A percentile compares a stretch with the other conserved stretches of the same genome.
These are phyloP conservation scores for Grosmannia huntii DNA, from an alignment of 2,329 filamentous ascomycete species.

Conservation along the genomic window DNA sequence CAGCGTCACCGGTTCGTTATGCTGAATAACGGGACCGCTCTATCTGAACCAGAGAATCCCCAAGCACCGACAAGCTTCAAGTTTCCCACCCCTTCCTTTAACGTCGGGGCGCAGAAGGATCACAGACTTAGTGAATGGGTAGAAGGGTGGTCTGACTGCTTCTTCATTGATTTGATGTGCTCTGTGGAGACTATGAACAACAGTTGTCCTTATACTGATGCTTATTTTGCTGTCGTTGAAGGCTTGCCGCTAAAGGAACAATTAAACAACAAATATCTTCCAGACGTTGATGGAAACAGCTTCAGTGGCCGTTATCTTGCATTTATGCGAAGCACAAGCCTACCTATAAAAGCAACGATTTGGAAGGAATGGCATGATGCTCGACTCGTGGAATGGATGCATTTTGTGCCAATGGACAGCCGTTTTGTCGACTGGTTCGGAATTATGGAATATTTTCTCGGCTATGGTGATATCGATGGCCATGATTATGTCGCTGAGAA, in stretches of 20 bases:
- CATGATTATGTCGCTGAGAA: slow-evolving; percentile 47
- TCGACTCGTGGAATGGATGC: slow-evolving; percentile 61
- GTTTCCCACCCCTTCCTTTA: slow-evolving; percentile 34
- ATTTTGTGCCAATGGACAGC: slow-evolving; percentile 71
- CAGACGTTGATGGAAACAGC: slow-evolving; percentile 59
- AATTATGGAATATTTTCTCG: slow-evolving; percentile 63
- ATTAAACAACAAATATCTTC: slow-evolving; percentile 54
- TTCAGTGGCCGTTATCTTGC: slow-evolving; percentile 53
- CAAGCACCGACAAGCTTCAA: slow-evolving; percentile 38
- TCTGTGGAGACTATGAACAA: slow-evolving; percentile 17
- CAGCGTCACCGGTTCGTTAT: slow-evolving; percentile 64
- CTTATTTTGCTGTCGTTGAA: slow-evolving; percentile 27
- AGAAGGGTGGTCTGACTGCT: slow-evolving; percentile 32
- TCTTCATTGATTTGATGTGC: slow-evolving; percentile 44
- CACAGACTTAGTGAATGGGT: slow-evolving; percentile 37
- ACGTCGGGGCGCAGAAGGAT: slow-evolving; percentile 30
- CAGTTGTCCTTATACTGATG: slow-evolving; percentile 34
- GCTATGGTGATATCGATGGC: slow-evolving; percentile 31
- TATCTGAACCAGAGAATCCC: slow-evolving; percentile 33
- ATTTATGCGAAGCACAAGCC: slow-evolving; percentile 54
- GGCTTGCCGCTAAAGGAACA: slow-evolving; percentile 36
- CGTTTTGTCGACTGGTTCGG: slow-evolving; percentile 59
- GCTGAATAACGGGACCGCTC: slow-evolving; percentile 55
- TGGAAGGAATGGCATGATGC: slow-evolving; percentile 74
- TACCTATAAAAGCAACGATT: slow-evolving; percentile 67